Evolutionary conservation across 2,329 filamentous ascomycete species (phyloP).

Genomic region (Curvularia sp.): DNA sequence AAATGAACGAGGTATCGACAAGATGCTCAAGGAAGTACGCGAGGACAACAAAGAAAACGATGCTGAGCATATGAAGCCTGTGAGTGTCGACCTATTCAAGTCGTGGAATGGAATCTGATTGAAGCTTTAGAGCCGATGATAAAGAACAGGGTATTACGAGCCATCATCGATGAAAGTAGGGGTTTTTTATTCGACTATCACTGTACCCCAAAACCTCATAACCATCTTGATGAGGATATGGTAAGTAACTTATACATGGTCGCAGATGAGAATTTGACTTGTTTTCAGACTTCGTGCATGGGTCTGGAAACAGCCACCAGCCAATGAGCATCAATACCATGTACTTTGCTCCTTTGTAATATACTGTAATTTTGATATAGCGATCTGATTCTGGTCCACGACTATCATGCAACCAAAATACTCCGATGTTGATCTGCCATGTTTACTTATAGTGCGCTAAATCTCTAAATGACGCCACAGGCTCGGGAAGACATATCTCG

Average conservation of each 20-base stretch:
- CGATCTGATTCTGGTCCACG: neutral
- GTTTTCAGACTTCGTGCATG: neutral
- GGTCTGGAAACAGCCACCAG: neutral
- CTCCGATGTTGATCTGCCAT: neutral
- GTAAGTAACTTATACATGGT: neutral
- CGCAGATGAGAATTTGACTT: neutral
- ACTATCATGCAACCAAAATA: neutral
- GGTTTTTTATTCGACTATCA: neutral
- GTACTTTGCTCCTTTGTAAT: neutral
- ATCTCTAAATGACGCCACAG: conserved; percentile 22
- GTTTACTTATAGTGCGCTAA: conserved; percentile 17
- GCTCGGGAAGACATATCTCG: conserved; percentile 7
- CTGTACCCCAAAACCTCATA: too few relatives aligned
- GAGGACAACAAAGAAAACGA: conserved; percentile 92
- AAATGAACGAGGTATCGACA: conserved; percentile 89
- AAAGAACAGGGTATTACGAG: neutral
- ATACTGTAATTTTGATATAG: neutral
- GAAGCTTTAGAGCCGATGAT: conserved; percentile 14
- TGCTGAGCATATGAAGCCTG: conserved; percentile 65
- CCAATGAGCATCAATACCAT: neutral
- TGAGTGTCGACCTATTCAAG: conserved; percentile 17
- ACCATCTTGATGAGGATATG: neutral
- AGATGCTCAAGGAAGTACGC: conserved; percentile 87
- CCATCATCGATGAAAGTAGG: neutral
- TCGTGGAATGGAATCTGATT: conserved; percentile 1